Percentiles rank a stretch among this genome's conserved stretches.
Conservation (phyloP, 441 rosid genomes). For the Melianthus villosus region DNA sequence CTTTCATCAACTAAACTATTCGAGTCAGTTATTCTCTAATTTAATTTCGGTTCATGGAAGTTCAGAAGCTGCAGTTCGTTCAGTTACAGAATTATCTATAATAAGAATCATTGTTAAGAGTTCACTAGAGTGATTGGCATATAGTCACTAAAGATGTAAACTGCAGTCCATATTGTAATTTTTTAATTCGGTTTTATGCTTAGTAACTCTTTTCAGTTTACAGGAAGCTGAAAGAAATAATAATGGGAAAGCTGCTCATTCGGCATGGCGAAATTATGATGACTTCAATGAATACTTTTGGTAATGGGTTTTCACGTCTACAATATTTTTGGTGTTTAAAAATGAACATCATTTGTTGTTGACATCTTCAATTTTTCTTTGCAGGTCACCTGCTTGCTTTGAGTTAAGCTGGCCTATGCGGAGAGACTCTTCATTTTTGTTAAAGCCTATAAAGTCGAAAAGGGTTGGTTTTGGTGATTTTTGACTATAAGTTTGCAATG, state of each 20-base stretch:
- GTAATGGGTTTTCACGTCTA: constrained; percentile 28
- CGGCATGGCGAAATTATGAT: constrained; percentile 97
- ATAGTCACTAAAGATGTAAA: no score
- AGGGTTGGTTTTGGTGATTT: constrained; percentile 37
- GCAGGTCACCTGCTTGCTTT: constrained; percentile 91
- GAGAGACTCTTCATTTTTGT: constrained; percentile 38
- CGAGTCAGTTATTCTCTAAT: no score
- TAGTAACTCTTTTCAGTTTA: neutral
- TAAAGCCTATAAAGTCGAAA: constrained; percentile 44
- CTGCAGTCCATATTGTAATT: no score
- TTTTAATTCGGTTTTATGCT: neutral
- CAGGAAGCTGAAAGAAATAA: constrained; percentile 72
- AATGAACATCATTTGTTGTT: constrained; percentile 3
- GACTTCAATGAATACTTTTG: constrained; percentile 99
- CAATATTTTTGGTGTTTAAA: constrained; percentile 5
- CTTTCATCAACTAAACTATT: no score
- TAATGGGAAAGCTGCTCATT: constrained; percentile 93
- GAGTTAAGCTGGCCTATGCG: constrained; percentile 79
- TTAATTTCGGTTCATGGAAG: neutral
- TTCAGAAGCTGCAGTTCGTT: no score
- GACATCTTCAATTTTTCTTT: constrained; percentile 15
- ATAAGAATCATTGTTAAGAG: no score
- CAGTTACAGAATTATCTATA: no score
- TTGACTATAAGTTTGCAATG: constrained; percentile 1
- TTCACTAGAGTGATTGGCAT: no score